Evolutionary conservation across 768 basidiomycete genomes (phyloP), one percentile per base, ranked within the genome.

Genomic region (Boletus eberwhitei): DNA sequence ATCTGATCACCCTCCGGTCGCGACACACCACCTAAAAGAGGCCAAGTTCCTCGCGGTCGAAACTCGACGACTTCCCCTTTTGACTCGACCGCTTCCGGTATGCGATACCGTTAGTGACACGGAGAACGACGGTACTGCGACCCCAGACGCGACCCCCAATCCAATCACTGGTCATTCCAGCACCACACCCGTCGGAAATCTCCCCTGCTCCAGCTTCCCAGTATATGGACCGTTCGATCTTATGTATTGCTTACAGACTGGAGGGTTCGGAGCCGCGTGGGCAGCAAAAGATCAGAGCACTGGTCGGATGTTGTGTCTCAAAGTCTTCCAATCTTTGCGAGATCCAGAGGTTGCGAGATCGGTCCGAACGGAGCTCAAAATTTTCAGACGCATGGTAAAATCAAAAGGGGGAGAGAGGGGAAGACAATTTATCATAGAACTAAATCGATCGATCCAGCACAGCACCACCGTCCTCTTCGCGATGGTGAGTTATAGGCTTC

Each of bases 281-380:
- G 69, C 54, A 34, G 68, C 64, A 29, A 61, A 48, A 17, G 70
- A 70, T 35, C 44, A 17, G 16, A 43, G 48, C n/a, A 66, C 65
- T 22, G 70, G 68, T 5, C 71, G 71, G 14, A 29, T 73, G 13
- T 40, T 79, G 49, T 79, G 77, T 60, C 57, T 79, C 47, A 79
- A 78, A 49, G 61, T 67, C 4, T 69, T 75, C 50, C 52, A 45
- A 9, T 36, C 57, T 9, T 32, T 70, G 29, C 32, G 45, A 8
- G 32, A 57, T 34, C 52, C 46, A 4, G n/a, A 47, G 8, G 14
- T 64, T 5, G 34, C 32, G 7, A 50, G 55, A 2, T 62, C 67
- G 5, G 59, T 73, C 35, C 47, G 59, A n/a, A 61, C 54, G 39
- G 77, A 78, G 50, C 57, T 78, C 37, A 53, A 44, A 16, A 67